Conservation (phyloP, 805 yeast species). For the Lachancea lanzarotensis region DNA sequence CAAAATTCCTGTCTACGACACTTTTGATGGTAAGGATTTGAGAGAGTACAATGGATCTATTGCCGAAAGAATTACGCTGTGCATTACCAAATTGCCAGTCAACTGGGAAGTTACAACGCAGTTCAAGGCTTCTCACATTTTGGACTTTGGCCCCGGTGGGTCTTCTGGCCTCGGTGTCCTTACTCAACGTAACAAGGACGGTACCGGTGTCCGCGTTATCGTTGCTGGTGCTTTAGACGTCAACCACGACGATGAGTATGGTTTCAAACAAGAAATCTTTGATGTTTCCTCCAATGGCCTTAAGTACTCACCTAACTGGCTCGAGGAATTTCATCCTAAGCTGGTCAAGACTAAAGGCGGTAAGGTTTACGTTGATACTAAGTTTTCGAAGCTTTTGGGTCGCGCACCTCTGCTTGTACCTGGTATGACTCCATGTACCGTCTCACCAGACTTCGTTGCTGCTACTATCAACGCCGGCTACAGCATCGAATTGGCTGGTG, state of each 20-base stretch:
- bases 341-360: constrained; percentile 69
- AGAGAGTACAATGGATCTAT: constrained; percentile 50
- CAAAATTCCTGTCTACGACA: constrained; percentile 85
- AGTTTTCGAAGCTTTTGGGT: constrained; percentile 84
- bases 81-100: constrained; percentile 84
- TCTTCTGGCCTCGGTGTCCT: constrained; percentile 92
- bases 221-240: constrained; percentile 86
- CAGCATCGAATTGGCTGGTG: constrained; percentile 97
- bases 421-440: constrained; percentile 99
- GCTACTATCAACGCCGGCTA: constrained; percentile 95
- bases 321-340: constrained; percentile 77
- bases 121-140: constrained; percentile 75
- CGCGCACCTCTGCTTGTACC: constrained; percentile 97
- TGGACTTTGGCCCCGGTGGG: constrained; percentile 99
- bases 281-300: constrained; percentile 59
- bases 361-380: constrained; percentile 83
- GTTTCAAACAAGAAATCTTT: constrained; percentile 92
- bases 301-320: constrained; percentile 87
- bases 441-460: constrained; percentile 87
- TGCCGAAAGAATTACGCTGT: constrained; percentile 63
- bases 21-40: constrained; percentile 76
- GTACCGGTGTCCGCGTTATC: constrained; percentile 93
- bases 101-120: constrained; percentile 90
- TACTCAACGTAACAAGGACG: constrained; percentile 96
- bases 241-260: constrained; percentile 73